phyloP scores from a whole-genome alignment of 495 filamentous ascomycete species.

The Xanthoparmelia taractica region DNA sequence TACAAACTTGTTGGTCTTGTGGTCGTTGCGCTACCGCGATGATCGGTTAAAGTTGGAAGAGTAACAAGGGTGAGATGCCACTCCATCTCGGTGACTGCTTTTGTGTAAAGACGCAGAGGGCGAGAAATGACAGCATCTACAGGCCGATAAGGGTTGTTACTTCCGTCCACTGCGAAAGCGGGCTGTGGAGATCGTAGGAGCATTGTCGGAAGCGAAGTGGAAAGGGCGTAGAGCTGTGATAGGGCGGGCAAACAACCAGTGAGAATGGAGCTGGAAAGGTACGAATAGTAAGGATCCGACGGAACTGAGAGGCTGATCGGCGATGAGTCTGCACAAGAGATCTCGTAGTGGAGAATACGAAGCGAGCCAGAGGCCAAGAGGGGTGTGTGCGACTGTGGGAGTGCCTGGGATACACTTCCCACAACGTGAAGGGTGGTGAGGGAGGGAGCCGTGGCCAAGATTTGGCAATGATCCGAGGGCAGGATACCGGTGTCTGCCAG shows the following conservation, averaged over 20 bases:
- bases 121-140: slow-evolving; percentile 46
- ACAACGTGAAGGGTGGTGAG: slow-evolving; percentile 60
- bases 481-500: slow-evolving; percentile 60
- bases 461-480: slow-evolving; percentile 52
- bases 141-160: slow-evolving; percentile 4
- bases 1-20: slow-evolving; percentile 51
- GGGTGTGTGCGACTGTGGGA: slow-evolving; percentile 53
- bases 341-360: slow-evolving; percentile 69
- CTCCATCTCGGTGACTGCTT: slow-evolving; percentile 74
- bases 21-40: slow-evolving; percentile 30
- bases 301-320: slow-evolving; percentile 50
- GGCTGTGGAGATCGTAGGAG: slow-evolving; percentile 56
- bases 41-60: slow-evolving; percentile 34
- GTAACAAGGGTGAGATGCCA: slow-evolving; percentile 69
- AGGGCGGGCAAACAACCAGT: slow-evolving; percentile 66
- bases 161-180: neutral
- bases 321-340: slow-evolving; percentile 44
- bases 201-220: slow-evolving; percentile 64
- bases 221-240: slow-evolving; percentile 72
- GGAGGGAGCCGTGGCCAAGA: slow-evolving; percentile 53
- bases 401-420: slow-evolving; percentile 56
- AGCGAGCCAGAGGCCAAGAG: slow-evolving; percentile 61
- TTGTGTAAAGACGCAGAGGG: slow-evolving; percentile 74
- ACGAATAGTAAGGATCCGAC: slow-evolving; percentile 68
- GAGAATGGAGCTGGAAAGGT: slow-evolving; percentile 74